Conservation (phyloP, 2,329 filamentous ascomycete species). For the Tolypocladium capitatum region DNA sequence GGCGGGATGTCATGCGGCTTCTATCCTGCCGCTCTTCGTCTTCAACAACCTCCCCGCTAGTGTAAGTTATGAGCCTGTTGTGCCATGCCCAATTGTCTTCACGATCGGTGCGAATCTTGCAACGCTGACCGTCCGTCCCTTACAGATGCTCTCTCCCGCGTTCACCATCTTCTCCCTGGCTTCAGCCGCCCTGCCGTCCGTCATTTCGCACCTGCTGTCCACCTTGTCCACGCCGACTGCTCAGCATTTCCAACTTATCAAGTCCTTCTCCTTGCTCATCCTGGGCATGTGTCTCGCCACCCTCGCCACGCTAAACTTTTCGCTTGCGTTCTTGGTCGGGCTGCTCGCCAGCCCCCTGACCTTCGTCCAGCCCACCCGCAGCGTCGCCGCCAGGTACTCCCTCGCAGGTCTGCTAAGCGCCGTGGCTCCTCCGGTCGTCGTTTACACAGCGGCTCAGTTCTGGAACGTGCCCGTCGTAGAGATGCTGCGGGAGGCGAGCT, state of each 20-base stretch:
- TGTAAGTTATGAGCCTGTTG: slow-evolving; percentile 33
- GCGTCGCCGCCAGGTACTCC: slow-evolving; percentile 23
- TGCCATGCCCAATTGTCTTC: not conserved
- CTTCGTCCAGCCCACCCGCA: slow-evolving; percentile 47
- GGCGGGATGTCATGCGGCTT: slow-evolving; percentile 58
- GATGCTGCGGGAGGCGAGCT: slow-evolving; percentile 60
- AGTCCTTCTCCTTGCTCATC: slow-evolving; percentile 84
- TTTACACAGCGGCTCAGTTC: slow-evolving; percentile 30
- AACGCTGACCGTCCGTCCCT: not conserved
- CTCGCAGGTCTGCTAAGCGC: slow-evolving; percentile 41
- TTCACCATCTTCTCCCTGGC: slow-evolving; percentile 44
- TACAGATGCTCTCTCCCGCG: slow-evolving; percentile 43
- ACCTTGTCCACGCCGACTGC: slow-evolving; percentile 37
- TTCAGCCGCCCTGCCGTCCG: slow-evolving; percentile 42
- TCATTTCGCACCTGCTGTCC: slow-evolving; percentile 42
- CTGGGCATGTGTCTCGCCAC: slow-evolving; percentile 86
- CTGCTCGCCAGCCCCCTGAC: slow-evolving; percentile 64
- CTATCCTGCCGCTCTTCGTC: slow-evolving; percentile 69
- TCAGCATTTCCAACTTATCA: slow-evolving; percentile 67
- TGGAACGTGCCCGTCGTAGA: slow-evolving; percentile 32
- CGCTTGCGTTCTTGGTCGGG: slow-evolving; percentile 73
- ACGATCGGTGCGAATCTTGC: not conserved
- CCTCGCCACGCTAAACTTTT: slow-evolving; percentile 92
- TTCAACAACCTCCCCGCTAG: slow-evolving; percentile 61
- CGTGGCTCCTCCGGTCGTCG: slow-evolving; percentile 48